Evolutionary conservation across 345 rosid genomes (phyloP), one percentile per base, ranked within the genome.

Genomic region (Moringa oleifera): DNA sequence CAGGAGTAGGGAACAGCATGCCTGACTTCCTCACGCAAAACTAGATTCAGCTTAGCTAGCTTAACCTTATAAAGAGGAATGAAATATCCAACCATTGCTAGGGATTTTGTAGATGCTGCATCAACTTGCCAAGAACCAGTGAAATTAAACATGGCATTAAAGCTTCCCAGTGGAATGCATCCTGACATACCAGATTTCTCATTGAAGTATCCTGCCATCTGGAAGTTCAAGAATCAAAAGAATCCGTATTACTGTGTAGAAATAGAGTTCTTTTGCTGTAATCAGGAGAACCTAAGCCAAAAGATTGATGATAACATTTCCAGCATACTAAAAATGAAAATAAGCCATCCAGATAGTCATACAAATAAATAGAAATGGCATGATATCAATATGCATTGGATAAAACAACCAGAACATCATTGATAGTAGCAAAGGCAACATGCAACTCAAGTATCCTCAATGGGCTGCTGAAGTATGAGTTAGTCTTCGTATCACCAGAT

Each of bases 131-230:
- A 79, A 58, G 92, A 83, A 53, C 99, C 97, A 16, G 97, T 94
- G 79, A 88, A 94, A 68, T 90, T 94, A 79, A 94, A 94, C 97
- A 90, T 88, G 8, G 95, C 75, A 79, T 94, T 90, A 68, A 94
- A 94, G 84, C 97, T 83, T 78, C 99, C 99, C 0, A 90, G 95
- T 10, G 97, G 97, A 72, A 85, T 81, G 37, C 58, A 58, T 66
- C 88, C 97, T n/a, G 81, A 68, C 55, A 94, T 83, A 69, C 89
- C 91, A 51, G 92, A 81, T 68, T 65, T 79, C 71, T 83, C 74
- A 54, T 86, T 94, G 77, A 94, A 94, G 51, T 56, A 69, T 67
- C 59, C 77, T n/a, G 93, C 94, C 97, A 94, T 94, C 97, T 90
- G 87, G 73, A 74, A 65, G 66, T 55, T 51, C 55, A 79, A 69